phyloP scores from a whole-genome alignment of 331 rosid genomes.

The Rhamnella rubrinervis region DNA sequence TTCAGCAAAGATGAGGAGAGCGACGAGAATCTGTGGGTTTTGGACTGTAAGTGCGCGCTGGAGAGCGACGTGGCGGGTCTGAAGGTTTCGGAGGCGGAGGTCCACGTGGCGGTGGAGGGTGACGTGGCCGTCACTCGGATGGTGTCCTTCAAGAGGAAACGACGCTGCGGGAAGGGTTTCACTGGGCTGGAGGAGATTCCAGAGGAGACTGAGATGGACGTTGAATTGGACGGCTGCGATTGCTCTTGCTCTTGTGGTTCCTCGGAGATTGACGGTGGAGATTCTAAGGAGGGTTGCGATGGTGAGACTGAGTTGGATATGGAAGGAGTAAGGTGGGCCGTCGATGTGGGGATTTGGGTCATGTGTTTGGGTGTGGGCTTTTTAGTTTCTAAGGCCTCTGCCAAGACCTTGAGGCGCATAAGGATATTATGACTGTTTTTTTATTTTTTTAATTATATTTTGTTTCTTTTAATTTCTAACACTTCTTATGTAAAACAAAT shows the following conservation, averaged over 20 bases:
- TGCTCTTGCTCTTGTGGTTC: constrained; percentile 15
- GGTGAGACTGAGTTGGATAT: constrained; percentile 25
- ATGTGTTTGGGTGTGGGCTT: constrained; percentile 55
- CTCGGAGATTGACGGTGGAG: constrained; percentile 8
- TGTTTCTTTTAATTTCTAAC: no score
- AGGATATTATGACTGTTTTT: constrained; percentile 16
- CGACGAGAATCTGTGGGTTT: constrained; percentile 23
- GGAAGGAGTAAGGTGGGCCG: constrained; percentile 51
- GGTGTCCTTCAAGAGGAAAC: constrained; percentile 23
- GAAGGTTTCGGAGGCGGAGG: constrained; percentile 28
- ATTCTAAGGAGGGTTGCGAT: neutral
- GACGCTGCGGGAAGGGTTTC: constrained; percentile 20
- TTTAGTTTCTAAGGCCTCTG: constrained; percentile 44
- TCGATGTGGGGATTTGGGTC: constrained; percentile 57
- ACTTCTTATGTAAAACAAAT: no score
- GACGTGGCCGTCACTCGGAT: constrained; percentile 39
- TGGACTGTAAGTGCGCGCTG: constrained; percentile 40
- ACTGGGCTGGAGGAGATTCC: constrained; percentile 47
- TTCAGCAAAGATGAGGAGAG: constrained; percentile 33
- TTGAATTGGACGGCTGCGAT: constrained; percentile 22
- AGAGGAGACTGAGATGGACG: constrained; percentile 30
- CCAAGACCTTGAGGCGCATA: constrained; percentile 34
- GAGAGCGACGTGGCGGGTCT: constrained; percentile 18
- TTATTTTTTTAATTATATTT: neutral
- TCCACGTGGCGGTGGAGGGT: constrained; percentile 48